Evolutionary conservation across 371 early-diverging fungal species (phyloP), one percentile per base, ranked within the genome.

Genomic region (Lichtheimia corymbifera): DNA sequence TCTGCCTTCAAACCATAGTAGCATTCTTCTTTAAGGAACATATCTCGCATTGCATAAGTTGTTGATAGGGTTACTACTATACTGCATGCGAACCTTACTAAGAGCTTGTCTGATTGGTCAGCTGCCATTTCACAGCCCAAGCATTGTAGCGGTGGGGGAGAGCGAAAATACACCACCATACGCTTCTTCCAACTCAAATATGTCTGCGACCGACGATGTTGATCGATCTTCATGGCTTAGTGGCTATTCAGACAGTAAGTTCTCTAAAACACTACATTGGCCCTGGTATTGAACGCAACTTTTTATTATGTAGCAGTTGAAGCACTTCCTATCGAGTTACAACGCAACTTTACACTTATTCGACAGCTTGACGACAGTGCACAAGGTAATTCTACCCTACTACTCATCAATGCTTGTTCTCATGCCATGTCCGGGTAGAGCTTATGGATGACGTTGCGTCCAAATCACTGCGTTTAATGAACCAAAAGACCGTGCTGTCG

Each of bases 341-440:
- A 91, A 53, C 88, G 96, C n/a, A 93, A 93, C 62, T 94, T 94
- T 58, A 86, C 93, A 3, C 74, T 94, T 62, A 92, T 96, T 86
- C 85, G 91, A 35, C 96, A 95, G 70, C 79, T 95, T 20, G 96
- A 95, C 68, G 89, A 92, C n/a, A 68, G 79, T 40, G 90, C 93
- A 0, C 86, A 94, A 66, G 85, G 91, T 85, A 62, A 22, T 42
- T 49, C 1, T 30, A 11, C 35, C 9, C 35, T 22, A 55, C 22
- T 13, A 22, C 7, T 4, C 18, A 50, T 40, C 55, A n/a, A 12
- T 25, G 18, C 14, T 62, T 45, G 27, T 28, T 50, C 18, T 35
- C 35, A 35, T 35, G 28, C 28, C 28, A 13, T 41, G 55, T 14
- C 12, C 15, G 24, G 12, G 42, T 65, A 83, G 86, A 83, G 13